phyloP scores from a whole-genome alignment of 129 eudicot species.

The Rutidosis leptorrhynchoides region DNA sequence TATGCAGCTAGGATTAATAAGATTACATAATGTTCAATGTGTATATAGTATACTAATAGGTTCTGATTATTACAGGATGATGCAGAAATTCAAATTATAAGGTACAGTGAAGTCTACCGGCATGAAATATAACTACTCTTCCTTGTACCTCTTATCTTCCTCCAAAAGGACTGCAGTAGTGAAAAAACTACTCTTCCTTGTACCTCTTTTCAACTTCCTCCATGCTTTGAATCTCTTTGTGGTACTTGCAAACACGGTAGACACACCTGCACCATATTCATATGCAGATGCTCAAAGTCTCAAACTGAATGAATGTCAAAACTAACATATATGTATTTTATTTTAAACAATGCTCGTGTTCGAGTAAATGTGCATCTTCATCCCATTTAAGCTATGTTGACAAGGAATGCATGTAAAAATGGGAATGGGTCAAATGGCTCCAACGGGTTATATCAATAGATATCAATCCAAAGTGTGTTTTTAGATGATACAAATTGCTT shows the following conservation, averaged over 20 bases:
- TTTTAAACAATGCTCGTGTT: neutral
- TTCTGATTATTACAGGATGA: constrained; percentile 24
- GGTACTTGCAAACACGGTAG: constrained; percentile 72
- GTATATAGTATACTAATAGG: no score
- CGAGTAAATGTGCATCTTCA: neutral
- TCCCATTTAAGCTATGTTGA: no score
- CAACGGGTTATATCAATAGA: neutral
- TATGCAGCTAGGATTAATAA: no score
- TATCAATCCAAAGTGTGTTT: neutral
- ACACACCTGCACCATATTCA: constrained; percentile 56
- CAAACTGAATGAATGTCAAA: neutral
- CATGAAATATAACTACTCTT: no score
- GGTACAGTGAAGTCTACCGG: constrained; percentile 20
- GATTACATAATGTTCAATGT: no score
- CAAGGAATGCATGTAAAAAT: neutral
- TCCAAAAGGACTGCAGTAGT: no score
- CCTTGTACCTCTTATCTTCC: no score
- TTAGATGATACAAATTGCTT: neutral
- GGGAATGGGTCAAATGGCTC: neutral
- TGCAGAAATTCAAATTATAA: constrained; percentile 11
- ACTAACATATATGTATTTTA: neutral
- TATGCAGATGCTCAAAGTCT: neutral
- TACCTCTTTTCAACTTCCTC: constrained; percentile 87
- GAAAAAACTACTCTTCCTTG: constrained; percentile 60
- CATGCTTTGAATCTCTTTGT: constrained; percentile 66